Base-by-base conservation (phyloP, 352 stramenopile genomes). In the Pythium rhizo-oryzae region DNA sequence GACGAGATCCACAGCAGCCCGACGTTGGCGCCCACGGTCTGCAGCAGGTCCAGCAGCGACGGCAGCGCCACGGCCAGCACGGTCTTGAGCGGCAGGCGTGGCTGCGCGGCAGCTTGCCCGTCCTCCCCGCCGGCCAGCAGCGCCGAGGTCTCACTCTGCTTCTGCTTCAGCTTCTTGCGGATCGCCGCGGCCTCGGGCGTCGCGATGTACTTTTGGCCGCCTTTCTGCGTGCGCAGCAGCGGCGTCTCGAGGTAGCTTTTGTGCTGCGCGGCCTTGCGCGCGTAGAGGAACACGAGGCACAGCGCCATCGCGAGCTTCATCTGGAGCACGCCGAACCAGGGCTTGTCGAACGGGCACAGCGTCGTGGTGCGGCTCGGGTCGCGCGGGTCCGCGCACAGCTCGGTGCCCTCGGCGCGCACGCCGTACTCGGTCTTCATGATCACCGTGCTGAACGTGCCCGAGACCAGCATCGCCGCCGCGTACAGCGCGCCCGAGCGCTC, bases 371-470 rank as follows among this genome's bases (percentile, higher is more conserved):
- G 44, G 16, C 52, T 50, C 24, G 50, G 33, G 33, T 65, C 54
- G 18, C 67, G 9, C 23, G 84, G 81, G 66, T 92, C 81, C 46
- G 73, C 43, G 62, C 85, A 95, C 21, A 64, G 67, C 61, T 77
- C 73, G 13, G 73, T 84, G 60, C 87, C 85, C 7, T 84, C 62
- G 18, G 83, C 62, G 18, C 80, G 84, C 43, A 92, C 64, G 25
- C 78, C 76, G 72, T 95, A 95, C 78, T 93, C 74, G 30, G 82
- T 90, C 77, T 95, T 95, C 82, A 91, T 92, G 72, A 93, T 84
- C 21, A 95, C 84, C 2, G 87, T 95, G 73, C 83, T 92, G 71
- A 92, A 90, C 55, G 87, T 95, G 72, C 87, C 87, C 44, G 83
- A 89, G 43, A 94, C 69, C 41, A 94, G 80, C 84, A 94, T 94